These are phyloP conservation scores for Escallonia rubra DNA, from an alignment of 129 eudicot species.

Conservation along the genomic window DNA sequence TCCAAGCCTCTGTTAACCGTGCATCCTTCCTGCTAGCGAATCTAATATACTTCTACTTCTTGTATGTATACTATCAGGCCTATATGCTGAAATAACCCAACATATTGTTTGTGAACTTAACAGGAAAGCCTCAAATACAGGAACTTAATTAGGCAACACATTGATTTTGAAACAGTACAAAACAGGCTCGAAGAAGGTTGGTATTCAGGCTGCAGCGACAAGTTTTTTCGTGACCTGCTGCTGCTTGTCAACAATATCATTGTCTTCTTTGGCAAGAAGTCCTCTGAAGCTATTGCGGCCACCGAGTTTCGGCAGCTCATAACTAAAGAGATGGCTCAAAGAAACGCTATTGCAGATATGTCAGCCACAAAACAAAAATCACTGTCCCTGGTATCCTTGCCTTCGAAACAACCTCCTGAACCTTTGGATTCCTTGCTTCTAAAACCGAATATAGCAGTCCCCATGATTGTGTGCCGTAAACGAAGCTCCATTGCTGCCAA, in stretches of 20 bases:
- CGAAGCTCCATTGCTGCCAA: slow-evolving; percentile 64
- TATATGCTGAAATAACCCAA: neutral
- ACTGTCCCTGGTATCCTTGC: slow-evolving; percentile 10
- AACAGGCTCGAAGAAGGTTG: slow-evolving; percentile 50
- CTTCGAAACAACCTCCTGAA: slow-evolving; percentile 38
- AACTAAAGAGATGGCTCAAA: slow-evolving; percentile 35
- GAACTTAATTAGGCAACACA: slow-evolving; percentile 55
- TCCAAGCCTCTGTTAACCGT: too few species aligned
- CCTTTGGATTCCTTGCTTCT: slow-evolving; percentile 32
- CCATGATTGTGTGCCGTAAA: slow-evolving; percentile 59
- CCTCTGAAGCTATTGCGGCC: slow-evolving; percentile 50
- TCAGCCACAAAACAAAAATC: slow-evolving; percentile 39
- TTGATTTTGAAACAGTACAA: slow-evolving; percentile 52
- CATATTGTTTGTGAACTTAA: slow-evolving; percentile 1
- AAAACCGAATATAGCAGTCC: slow-evolving; percentile 44
- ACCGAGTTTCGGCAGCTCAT: slow-evolving; percentile 48
- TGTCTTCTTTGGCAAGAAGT: slow-evolving; percentile 48
- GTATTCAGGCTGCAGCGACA: slow-evolving; percentile 43
- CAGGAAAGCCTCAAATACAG: slow-evolving; percentile 60
- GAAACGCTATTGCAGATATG: slow-evolving; percentile 26
- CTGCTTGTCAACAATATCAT: slow-evolving; percentile 60
- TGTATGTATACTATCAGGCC: too few species aligned
- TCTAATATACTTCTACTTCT: too few species aligned
- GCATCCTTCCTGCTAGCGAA: too few species aligned
- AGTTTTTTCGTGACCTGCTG: slow-evolving; percentile 56